Percentiles rank a stretch among this genome's conserved stretches.
Conservation (phyloP, 306 rosid species). For the Acacia confusa region DNA sequence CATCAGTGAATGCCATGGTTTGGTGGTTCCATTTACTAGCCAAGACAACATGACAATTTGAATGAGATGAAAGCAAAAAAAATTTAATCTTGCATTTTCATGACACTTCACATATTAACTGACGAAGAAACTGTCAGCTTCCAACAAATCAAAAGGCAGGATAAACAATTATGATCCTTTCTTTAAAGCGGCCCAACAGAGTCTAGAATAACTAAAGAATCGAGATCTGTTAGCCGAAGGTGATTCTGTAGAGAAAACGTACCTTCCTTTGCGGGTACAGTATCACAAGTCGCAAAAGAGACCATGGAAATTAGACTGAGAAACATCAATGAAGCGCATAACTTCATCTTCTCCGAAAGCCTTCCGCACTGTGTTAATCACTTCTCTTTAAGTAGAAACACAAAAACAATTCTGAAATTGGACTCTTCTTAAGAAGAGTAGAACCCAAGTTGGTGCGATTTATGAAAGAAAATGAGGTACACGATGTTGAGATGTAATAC, state of each 20-base stretch:
- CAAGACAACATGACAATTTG: conserved; percentile 16
- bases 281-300: conserved; percentile 49
- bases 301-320: conserved; percentile 48
- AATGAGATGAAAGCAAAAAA: conserved; percentile 12
- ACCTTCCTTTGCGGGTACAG: conserved; percentile 73
- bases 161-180: conserved; percentile 6
- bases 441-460: not conserved
- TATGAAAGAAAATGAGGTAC: not conserved
- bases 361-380: not conserved
- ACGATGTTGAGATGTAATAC: conserved; percentile 19
- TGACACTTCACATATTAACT: not conserved
- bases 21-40: not conserved
- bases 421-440: conserved; percentile 34
- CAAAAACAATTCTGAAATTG: conserved; percentile 43
- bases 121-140: not conserved
- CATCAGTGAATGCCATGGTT: conserved; percentile 18
- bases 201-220: conserved; percentile 21
- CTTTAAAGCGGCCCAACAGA: conserved; percentile 11
- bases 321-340: conserved; percentile 49
- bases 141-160: not conserved
- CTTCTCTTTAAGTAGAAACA: conserved; percentile 19
- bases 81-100: not conserved
- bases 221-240: conserved; percentile 57
- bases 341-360: conserved; percentile 50
- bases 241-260: conserved; percentile 9